Base-by-base conservation (phyloP, 345 rosid genomes). In the Erodium maritimum region DNA sequence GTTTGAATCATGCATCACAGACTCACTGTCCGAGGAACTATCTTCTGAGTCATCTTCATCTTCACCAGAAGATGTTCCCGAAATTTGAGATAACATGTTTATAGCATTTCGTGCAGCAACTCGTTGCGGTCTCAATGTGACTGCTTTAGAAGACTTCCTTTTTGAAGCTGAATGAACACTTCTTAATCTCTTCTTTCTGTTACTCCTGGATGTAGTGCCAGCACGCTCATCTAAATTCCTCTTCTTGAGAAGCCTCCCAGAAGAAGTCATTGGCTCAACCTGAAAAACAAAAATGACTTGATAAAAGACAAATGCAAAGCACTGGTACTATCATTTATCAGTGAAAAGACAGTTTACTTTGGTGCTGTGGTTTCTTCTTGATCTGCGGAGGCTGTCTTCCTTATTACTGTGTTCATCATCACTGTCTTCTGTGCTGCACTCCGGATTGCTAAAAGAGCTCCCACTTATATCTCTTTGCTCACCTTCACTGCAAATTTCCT, bases 41-140 rank as follows among this genome's bases (percentile, higher is more conserved):
- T 70, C 76, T 56, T 72, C 82, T 5, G 74, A 71, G 65, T 78
- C 77, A 57, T 80, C 83, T 45, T 72, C 82, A 62, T 82, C 84
- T 52, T 66, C 94, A 63, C 79, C 96, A 4, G 87, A 71, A 61
- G 90, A 81, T 65, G 89, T 72, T 75, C 86, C 99, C 56, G 82
- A 83, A 63, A 87, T 80, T 72, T 81, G 85, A 67, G 95, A 83
- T 63, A 93, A 82, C 83, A 87, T 75, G 66, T 74, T 80, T 69
- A 82, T 81, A 55, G 99, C 99, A 75, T 87, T 85, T 59, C 83
- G 87, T 57, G 97, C 99, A 17, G 99, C 97, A 64, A 81, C 81
- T 75, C 99, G 81, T 73, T 83, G 94, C 58, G 99, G 97, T 65
- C 99, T 88, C 68, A 77, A 67, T 65, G 79, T 74, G 70, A 82